A percentile compares a stretch with the other conserved stretches of the same genome.
Conservation (phyloP, 2,329 filamentous ascomycete species). For the Phyllosticta capitalensis region DNA sequence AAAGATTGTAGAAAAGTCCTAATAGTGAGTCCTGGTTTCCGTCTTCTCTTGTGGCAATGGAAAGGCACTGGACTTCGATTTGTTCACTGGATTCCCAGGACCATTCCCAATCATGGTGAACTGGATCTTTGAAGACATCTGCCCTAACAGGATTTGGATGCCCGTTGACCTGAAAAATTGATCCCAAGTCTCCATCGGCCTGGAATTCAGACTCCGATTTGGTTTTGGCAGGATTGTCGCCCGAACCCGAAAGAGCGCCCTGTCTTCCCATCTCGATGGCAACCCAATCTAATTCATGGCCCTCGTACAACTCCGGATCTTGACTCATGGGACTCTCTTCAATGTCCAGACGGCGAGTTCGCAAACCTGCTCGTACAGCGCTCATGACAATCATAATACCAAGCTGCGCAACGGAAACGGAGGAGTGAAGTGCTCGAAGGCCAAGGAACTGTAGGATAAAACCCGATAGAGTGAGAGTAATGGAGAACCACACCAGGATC, state of each 20-base stretch:
- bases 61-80: not conserved
- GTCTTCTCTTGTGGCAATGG: not conserved
- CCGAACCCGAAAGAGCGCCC: too few species aligned
- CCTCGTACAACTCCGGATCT: not conserved
- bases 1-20: not conserved
- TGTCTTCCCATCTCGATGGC: not conserved
- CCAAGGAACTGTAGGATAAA: not conserved
- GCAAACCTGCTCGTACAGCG: not conserved
- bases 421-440: not conserved
- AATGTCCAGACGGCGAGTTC: not conserved
- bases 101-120: not conserved
- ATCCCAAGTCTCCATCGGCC: not conserved
- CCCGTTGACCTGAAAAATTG: not conserved
- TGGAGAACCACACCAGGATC: not conserved
- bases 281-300: not conserved
- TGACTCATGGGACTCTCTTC: not conserved
- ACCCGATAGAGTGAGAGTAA: not conserved
- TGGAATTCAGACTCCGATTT: not conserved
- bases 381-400: not conserved
- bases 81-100: not conserved
- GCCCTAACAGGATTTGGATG: not conserved
- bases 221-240: not conserved
- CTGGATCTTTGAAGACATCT: not conserved
- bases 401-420: not conserved
- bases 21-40: not conserved